Evolutionary conservation across 441 rosid species (phyloP).

Genomic region (Biscutella auriculata): DNA sequence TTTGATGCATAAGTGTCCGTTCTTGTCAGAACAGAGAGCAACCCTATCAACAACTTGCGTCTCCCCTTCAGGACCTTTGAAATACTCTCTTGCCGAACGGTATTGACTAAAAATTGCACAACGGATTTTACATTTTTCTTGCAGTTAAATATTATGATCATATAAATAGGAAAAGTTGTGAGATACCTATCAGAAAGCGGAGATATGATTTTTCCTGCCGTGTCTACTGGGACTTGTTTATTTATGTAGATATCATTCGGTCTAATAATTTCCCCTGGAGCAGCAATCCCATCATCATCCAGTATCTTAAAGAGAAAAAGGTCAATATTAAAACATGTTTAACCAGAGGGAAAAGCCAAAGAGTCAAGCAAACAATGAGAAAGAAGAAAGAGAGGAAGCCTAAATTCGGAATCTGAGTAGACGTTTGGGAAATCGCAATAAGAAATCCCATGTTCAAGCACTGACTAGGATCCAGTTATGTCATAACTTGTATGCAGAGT

Average conservation of each 20-base stretch:
- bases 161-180: neutral
- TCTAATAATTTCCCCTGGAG: conserved; percentile 86
- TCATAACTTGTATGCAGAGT: neutral
- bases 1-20: conserved; percentile 42
- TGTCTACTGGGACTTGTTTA: conserved; percentile 48
- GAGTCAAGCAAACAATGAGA: neutral
- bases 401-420: neutral
- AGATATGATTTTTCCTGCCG: conserved; percentile 25
- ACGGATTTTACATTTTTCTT: neutral
- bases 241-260: conserved; percentile 51
- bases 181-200: conserved; percentile 40
- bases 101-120: conserved; percentile 42
- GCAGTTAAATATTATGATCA: conserved; percentile 5
- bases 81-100: conserved; percentile 37
- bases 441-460: neutral
- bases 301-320: conserved; percentile 37
- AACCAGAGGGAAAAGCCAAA: neutral
- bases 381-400: neutral
- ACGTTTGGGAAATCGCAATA: neutral
- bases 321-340: conserved; percentile 2
- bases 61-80: conserved; percentile 77
- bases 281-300: conserved; percentile 80
- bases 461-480: neutral
- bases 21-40: conserved; percentile 53
- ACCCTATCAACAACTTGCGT: conserved; percentile 77